Base-by-base conservation (phyloP, 108 stramenopile species). In the Pseudonitzschia multiseries region DNA sequence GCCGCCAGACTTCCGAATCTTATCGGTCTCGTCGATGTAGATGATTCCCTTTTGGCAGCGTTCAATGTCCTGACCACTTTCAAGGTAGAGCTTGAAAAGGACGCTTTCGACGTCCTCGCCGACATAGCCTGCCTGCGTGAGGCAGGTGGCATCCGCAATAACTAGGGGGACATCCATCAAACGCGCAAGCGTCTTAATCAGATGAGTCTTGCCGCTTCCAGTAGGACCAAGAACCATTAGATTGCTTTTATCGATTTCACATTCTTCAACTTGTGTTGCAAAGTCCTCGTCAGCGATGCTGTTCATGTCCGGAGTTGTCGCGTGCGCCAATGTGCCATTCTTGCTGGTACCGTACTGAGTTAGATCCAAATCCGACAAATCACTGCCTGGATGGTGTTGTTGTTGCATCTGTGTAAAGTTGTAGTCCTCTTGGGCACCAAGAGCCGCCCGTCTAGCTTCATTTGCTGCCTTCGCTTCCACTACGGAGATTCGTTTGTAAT, bases 51-150 rank as follows among this genome's bases (percentile, higher is more conserved):
- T 82, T 79, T 97, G 84, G 71, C 93, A 90, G 48, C 94, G 76
- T 71, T 96, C 96, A n/a, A 98, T 73, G 60, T 97, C 98, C 67
- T 94, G 92, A 33, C 96, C 96, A 73, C 92, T 92, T 74, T 96
- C 98, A 18, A 93, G 73, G 77, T 97, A 98, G 33, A 98, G 76
- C 78, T 96, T 96, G 85, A 92, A 92, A 41, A 98, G 81, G 33
- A 98, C 84, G 52, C 89, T 89, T 77, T 98, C 98, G n/a, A 98
- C 98, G 78, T 98, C 98, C 75, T 98, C 98, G 10, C 98, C 98
- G n/a, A 98, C 98, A 68, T 98, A 98, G 24, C 98, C 98, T 10
- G 98, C 98, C 78, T 97, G 95, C 3, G 97, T 98, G 60, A 98
- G 86, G 75, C 95, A 97, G 14, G 97, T 98, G 21, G 97, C 97